These are phyloP conservation scores for Ophiosphaerella korrae DNA, from an alignment of 2,329 filamentous ascomycete species.

Conservation along the genomic window DNA sequence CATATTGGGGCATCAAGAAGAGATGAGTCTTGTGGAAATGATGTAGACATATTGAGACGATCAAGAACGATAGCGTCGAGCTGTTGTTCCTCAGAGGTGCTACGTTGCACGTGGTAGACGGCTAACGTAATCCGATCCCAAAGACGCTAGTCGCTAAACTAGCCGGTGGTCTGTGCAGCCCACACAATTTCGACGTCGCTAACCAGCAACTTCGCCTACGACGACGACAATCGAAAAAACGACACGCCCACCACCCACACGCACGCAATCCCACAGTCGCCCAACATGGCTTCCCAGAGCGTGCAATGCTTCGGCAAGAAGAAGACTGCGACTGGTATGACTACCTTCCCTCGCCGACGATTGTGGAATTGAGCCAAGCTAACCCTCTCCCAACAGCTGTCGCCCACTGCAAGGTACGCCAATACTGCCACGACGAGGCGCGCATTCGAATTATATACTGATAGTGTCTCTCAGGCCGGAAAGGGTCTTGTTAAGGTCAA, in stretches of 20 bases:
- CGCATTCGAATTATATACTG: constrained; percentile 33
- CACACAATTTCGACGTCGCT: constrained; percentile 11
- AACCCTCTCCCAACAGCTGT: constrained; percentile 65
- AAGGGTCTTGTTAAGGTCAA: constrained; percentile 98
- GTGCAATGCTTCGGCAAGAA: constrained; percentile 97
- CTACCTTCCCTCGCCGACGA: not conserved
- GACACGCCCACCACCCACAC: constrained; percentile 33
- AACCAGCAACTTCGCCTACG: constrained; percentile 28
- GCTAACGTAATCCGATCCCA: constrained; percentile 4
- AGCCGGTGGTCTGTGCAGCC: constrained; percentile 6
- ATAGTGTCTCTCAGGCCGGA: constrained; percentile 60
- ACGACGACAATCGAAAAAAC: constrained; percentile 26
- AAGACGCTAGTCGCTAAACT: constrained; percentile 16
- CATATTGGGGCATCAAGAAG: not conserved
- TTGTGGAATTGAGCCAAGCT: constrained; percentile 36
- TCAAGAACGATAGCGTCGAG: not conserved
- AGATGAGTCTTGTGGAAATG: no score
- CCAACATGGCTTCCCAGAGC: constrained; percentile 52
- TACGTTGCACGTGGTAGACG: not conserved
- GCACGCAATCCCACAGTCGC: constrained; percentile 45
- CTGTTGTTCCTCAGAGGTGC: not conserved
- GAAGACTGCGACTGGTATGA: constrained; percentile 58
- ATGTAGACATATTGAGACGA: no score
- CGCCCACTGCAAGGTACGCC: constrained; percentile 86
- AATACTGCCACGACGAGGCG: constrained; percentile 27